Conservation (phyloP, 2,329 filamentous ascomycete genomes). For the Fusarium sacchari region DNA sequence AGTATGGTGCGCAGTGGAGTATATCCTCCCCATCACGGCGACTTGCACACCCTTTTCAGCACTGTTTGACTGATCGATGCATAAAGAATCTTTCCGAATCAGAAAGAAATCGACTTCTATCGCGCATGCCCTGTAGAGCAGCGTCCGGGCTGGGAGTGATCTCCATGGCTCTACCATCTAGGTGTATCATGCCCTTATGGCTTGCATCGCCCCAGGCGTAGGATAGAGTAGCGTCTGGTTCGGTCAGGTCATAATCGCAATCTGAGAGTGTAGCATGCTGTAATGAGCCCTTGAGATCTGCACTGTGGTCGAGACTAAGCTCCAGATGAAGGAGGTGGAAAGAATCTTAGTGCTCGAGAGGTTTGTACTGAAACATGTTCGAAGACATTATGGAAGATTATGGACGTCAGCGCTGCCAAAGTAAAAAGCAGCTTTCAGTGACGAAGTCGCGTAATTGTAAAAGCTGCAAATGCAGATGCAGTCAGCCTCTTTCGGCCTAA, state of each 20-base stretch:
- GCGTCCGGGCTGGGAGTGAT: neutral
- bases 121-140: neutral
- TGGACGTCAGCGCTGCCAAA: too few relatives aligned
- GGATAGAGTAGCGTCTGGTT: neutral
- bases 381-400: neutral
- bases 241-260: neutral
- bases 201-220: neutral
- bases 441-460: rapidly evolving
- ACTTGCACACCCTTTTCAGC: neutral
- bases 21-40: rapidly evolving
- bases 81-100: neutral
- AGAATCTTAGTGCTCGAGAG: neutral
- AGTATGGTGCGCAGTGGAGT: neutral
- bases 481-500: neutral
- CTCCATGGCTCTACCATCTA: neutral
- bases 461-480: too few relatives aligned
- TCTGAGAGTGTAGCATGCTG: neutral
- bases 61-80: neutral
- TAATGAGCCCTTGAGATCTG: neutral
- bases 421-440: too few relatives aligned
- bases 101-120: neutral
- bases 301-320: neutral
- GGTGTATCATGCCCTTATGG: neutral
- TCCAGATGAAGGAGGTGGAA: neutral
- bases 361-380: neutral